Conservation (phyloP, 495 filamentous ascomycete genomes). For the Pyrenula aspistea region DNA sequence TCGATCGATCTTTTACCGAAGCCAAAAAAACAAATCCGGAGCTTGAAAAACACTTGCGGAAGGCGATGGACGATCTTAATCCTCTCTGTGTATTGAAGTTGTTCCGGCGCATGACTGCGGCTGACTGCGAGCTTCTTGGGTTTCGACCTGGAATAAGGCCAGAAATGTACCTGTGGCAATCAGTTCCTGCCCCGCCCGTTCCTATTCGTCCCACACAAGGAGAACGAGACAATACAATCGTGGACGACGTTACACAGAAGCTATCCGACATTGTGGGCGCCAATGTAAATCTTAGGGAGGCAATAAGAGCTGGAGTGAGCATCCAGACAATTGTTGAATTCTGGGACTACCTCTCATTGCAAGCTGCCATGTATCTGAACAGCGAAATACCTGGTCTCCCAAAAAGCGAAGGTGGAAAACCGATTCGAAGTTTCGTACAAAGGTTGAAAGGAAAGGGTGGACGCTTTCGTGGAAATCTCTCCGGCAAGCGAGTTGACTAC, state of each 20-base stretch:
- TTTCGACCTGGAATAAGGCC: constrained; percentile 83
- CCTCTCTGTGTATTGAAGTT: constrained; percentile 79
- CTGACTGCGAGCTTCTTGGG: constrained; percentile 83
- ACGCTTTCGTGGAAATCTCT: constrained; percentile 91
- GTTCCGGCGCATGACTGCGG: constrained; percentile 73
- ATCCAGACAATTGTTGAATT: constrained; percentile 91
- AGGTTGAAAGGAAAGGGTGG: constrained; percentile 94
- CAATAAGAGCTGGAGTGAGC: constrained; percentile 66
- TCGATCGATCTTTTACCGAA: constrained; percentile 71
- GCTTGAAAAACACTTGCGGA: constrained; percentile 79
- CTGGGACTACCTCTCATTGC: constrained; percentile 92
- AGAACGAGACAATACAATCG: constrained; percentile 82
- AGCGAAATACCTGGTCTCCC: constrained; percentile 87
- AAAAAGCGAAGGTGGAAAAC: constrained; percentile 59
- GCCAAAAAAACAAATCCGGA: constrained; percentile 64
- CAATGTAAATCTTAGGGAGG: constrained; percentile 68
- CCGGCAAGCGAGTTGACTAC: constrained; percentile 97
- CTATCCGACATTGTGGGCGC: constrained; percentile 87
- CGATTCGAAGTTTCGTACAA: constrained; percentile 87
- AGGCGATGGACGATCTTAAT: constrained; percentile 89
- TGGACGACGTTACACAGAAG: constrained; percentile 93
- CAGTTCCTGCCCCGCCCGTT: constrained; percentile 83
- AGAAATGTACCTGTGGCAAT: constrained; percentile 98
- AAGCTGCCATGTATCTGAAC: constrained; percentile 96
- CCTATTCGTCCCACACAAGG: constrained; percentile 87